phyloP scores from a whole-genome alignment of 2,329 filamentous ascomycete genomes.

The Trichoderma sp. region DNA sequence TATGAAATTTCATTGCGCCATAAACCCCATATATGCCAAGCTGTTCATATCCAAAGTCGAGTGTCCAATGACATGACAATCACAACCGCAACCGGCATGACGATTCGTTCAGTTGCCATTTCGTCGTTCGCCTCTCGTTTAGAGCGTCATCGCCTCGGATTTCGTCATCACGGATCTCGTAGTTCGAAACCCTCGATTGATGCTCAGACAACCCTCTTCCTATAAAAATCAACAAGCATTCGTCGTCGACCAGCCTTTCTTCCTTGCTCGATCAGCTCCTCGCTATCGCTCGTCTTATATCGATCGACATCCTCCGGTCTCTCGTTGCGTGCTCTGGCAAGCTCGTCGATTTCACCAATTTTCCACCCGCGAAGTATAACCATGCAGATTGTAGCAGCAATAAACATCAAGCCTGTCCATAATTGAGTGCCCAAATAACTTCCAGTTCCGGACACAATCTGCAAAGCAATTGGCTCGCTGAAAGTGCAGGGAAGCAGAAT shows the following conservation, averaged over 20 bases:
- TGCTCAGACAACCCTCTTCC: conserved; percentile 29
- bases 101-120: neutral
- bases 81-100: neutral
- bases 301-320: conserved; percentile 30
- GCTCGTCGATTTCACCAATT: conserved; percentile 35
- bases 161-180: neutral
- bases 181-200: neutral
- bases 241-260: conserved; percentile 31
- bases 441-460: conserved; percentile 44
- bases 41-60: neutral
- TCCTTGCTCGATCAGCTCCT: conserved; percentile 31
- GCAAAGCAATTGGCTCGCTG: conserved; percentile 61
- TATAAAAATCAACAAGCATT: conserved; percentile 35
- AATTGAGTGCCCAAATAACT: conserved; percentile 54
- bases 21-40: neutral
- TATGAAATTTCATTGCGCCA: neutral
- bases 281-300: conserved; percentile 32
- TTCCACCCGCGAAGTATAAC: conserved; percentile 39
- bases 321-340: conserved; percentile 32
- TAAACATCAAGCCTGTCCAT: conserved; percentile 60
- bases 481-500: conserved; percentile 70
- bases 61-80: neutral
- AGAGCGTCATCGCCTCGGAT: no score
- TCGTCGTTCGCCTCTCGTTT: neutral
- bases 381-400: conserved; percentile 43